phyloP scores from a whole-genome alignment of 2,329 filamentous ascomycete genomes.

The Venturia carpophila region DNA sequence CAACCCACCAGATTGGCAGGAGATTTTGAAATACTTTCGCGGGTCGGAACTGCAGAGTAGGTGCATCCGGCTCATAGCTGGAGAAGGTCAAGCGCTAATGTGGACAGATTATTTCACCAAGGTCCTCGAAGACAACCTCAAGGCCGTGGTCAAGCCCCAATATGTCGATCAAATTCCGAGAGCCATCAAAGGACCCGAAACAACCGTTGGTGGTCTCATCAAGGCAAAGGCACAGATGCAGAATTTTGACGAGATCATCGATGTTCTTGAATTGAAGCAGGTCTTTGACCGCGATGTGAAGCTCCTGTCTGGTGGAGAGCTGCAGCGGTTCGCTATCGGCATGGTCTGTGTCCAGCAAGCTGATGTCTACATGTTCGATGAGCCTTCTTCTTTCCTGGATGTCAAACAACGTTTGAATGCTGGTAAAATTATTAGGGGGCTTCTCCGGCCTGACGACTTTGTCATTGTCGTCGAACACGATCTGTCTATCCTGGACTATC shows the following conservation, averaged over 20 bases:
- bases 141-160: slow-evolving; percentile 97
- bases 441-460: slow-evolving; percentile 83
- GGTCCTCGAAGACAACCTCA: slow-evolving; percentile 90
- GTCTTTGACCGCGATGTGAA: slow-evolving; percentile 88
- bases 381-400: slow-evolving; percentile 97
- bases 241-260: slow-evolving; percentile 73
- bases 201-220: slow-evolving; percentile 72
- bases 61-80: slow-evolving; percentile 27
- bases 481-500: slow-evolving; percentile 94
- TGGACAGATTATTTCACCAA: slow-evolving; percentile 91
- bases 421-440: slow-evolving; percentile 82
- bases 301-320: slow-evolving; percentile 89
- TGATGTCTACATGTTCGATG: slow-evolving; percentile 97
- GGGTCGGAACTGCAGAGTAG: slow-evolving; percentile 93
- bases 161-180: slow-evolving; percentile 98
- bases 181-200: slow-evolving; percentile 74
- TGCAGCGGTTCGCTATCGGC: slow-evolving; percentile 96
- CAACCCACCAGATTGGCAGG: slow-evolving; percentile 97
- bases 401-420: slow-evolving; percentile 97
- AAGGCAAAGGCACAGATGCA: slow-evolving; percentile 66
- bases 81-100: background rate
- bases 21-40: slow-evolving; percentile 96
- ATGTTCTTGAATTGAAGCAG: slow-evolving; percentile 71
- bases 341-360: slow-evolving; percentile 92
- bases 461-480: slow-evolving; percentile 99